These are phyloP conservation scores for Begonia loranthoides DNA, from an alignment of 306 rosid genomes.

Conservation along the genomic window DNA sequence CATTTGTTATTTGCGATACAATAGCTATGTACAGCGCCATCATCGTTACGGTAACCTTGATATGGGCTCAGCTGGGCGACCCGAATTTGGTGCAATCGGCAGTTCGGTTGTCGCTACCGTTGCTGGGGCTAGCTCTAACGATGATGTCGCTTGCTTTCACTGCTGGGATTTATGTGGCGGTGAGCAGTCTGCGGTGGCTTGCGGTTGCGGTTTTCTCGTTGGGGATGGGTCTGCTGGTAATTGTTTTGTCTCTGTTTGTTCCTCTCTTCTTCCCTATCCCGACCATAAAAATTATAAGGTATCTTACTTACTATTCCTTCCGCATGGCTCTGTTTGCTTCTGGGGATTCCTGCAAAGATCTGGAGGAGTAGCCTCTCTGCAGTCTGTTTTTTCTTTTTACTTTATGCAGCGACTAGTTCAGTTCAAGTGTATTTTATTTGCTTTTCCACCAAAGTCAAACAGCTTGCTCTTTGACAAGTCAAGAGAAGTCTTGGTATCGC, in stretches of 20 bases:
- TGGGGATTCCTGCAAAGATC: background rate
- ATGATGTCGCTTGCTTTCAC: no score
- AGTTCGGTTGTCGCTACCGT: no score
- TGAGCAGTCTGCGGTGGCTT: constrained; percentile 12
- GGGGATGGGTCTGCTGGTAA: background rate
- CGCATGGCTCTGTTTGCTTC: background rate
- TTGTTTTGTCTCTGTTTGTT: background rate
- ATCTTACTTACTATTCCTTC: constrained; percentile 4
- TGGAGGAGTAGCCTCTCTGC: background rate
- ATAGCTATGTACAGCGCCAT: constrained; percentile 19
- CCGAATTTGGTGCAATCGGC: background rate
- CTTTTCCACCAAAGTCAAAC: no score
- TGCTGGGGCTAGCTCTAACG: no score
- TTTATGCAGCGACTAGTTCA: no score
- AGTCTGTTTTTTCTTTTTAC: no score
- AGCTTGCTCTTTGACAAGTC: no score
- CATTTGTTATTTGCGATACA: constrained; percentile 13
- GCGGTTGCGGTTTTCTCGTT: constrained; percentile 3
- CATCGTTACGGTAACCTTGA: constrained; percentile 10
- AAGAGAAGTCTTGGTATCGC: no score
- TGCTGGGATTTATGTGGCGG: no score
- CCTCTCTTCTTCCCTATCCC: constrained; percentile 2
- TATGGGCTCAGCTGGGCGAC: constrained; percentile 21
- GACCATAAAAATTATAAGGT: background rate
- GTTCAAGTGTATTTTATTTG: no score